Conservation (phyloP, 768 basidiomycete genomes). For the Lactarius psammicola region DNA sequence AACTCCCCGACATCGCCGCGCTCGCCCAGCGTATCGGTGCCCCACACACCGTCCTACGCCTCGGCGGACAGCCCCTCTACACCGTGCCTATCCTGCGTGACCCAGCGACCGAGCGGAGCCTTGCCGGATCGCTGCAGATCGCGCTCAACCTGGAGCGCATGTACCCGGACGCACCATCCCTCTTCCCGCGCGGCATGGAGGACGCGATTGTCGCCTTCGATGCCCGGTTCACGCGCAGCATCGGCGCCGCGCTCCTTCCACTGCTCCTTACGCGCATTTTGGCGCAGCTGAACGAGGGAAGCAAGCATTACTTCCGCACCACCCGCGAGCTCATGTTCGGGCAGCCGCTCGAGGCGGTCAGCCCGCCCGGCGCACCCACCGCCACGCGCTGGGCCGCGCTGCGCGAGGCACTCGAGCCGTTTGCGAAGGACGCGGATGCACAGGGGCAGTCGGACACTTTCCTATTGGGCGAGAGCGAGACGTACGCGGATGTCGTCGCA, state of each 20-base stretch:
- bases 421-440: no score
- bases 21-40: slow-evolving; percentile 41
- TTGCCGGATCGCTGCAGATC: no score
- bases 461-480: slow-evolving; percentile 39
- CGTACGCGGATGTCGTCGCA: slow-evolving; percentile 45
- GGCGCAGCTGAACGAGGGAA: slow-evolving; percentile 37
- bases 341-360: slow-evolving; percentile 39
- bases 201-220: no score
- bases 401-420: no score
- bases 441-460: slow-evolving; percentile 23
- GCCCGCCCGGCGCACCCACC: slow-evolving; percentile 36
- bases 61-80: slow-evolving; percentile 39
- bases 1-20: no score
- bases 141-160: slow-evolving; percentile 47
- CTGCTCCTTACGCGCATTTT: slow-evolving; percentile 18
- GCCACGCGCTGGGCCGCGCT: no score
- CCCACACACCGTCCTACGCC: slow-evolving; percentile 35
- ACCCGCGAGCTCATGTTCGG: slow-evolving; percentile 40
- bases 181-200: slow-evolving; percentile 36
- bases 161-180: slow-evolving; percentile 42
- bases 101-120: no score
- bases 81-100: no score
- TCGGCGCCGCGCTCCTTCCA: neutral
- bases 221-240: slow-evolving; percentile 26
- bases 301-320: slow-evolving; percentile 41